These are phyloP conservation scores for Chytriomyces confervae DNA, from an alignment of 192 early-diverging fungal species.

Conservation along the genomic window DNA sequence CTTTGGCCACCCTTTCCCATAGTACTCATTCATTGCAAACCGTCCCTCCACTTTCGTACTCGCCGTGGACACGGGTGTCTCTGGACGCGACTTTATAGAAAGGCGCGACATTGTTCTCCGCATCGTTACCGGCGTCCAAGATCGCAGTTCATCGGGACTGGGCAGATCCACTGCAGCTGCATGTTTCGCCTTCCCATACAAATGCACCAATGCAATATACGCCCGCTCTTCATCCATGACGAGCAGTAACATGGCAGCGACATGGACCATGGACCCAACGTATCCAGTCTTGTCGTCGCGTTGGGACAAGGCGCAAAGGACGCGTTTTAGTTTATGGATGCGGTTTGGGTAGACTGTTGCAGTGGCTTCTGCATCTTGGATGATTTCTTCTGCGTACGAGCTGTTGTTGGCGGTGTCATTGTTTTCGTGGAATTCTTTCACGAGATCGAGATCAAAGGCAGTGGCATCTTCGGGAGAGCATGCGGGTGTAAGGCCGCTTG, in stretches of 20 bases:
- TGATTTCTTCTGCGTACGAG: neutral
- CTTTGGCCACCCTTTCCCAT: neutral
- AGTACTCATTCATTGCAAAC: neutral
- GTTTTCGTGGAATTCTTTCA: constrained; percentile 4
- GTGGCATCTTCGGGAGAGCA: neutral
- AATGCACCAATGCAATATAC: constrained; percentile 13
- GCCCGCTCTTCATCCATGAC: constrained; percentile 20
- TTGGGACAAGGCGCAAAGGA: neutral
- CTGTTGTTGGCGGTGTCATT: neutral
- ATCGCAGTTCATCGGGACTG: neutral
- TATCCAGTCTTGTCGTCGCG: constrained; percentile 2
- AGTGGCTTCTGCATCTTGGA: neutral
- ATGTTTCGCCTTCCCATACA: neutral
- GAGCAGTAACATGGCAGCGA: constrained; percentile 8
- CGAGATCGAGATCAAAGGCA: neutral
- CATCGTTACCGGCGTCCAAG: neutral
- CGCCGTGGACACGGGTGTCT: neutral
- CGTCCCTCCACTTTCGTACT: neutral
- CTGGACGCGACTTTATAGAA: neutral
- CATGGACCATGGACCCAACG: constrained; percentile 5
- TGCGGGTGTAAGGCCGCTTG: neutral
- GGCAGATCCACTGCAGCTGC: neutral
- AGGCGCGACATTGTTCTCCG: neutral
- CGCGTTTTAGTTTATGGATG: neutral
- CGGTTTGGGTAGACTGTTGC: neutral